phyloP scores from a whole-genome alignment of 108 stramenopile genomes.

The Pseudonitzschia multistriata region DNA sequence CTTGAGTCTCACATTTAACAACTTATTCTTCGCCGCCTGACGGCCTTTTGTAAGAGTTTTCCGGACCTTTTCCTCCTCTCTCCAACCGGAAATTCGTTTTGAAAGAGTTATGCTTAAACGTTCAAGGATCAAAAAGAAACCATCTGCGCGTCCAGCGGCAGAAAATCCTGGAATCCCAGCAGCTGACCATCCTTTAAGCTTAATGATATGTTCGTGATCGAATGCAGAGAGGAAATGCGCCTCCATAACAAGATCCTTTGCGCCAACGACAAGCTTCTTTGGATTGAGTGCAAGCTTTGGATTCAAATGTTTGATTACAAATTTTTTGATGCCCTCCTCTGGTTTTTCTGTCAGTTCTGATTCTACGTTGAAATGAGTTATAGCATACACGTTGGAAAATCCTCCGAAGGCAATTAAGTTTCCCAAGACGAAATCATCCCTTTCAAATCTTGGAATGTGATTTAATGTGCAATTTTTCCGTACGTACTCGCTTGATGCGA shows the following conservation, averaged over 20 bases:
- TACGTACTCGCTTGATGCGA: conserved; percentile 42
- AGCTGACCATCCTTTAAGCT: conserved; percentile 64
- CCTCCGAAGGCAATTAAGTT: conserved; percentile 54
- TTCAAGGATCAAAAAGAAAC: conserved; percentile 56
- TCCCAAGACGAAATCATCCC: conserved; percentile 51
- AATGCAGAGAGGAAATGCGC: conserved; percentile 54
- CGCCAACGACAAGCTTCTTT: conserved; percentile 57
- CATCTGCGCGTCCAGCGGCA: conserved; percentile 45
- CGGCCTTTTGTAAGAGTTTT: conserved; percentile 32
- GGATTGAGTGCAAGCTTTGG: conserved; percentile 53
- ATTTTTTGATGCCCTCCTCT: conserved; percentile 15
- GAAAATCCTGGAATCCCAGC: conserved; percentile 64
- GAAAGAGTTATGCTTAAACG: conserved; percentile 40
- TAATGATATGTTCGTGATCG: conserved; percentile 63
- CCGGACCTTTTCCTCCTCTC: conserved; percentile 41
- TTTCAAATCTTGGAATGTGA: conserved; percentile 44
- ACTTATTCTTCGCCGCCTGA: conserved; percentile 20
- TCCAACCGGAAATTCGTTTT: conserved; percentile 42
- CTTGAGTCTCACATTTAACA: conserved; percentile 35
- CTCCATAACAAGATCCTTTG: conserved; percentile 60
- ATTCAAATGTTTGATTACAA: conserved; percentile 74
- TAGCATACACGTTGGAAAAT: conserved; percentile 47
- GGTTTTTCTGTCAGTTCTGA: conserved; percentile 31
- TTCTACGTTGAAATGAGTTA: conserved; percentile 28
- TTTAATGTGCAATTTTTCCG: conserved; percentile 41